phyloP scores from a whole-genome alignment of 805 yeast genomes.

The Candida railenensis region DNA sequence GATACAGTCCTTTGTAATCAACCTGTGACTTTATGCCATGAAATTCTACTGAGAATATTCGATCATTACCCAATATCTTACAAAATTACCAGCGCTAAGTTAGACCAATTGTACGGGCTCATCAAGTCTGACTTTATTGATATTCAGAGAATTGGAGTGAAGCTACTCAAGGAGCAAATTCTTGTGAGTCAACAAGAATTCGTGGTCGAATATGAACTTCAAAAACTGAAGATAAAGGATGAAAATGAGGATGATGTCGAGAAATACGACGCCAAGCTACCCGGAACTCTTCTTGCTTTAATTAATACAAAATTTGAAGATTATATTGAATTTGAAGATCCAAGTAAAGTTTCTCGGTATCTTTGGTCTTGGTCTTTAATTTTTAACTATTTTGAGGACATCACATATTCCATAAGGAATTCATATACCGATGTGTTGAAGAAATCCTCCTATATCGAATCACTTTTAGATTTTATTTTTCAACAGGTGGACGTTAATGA shows the following conservation, averaged over 20 bases:
- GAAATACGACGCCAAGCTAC: constrained; percentile 32
- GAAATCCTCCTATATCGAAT: constrained; percentile 39
- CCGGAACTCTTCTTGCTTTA: constrained; percentile 36
- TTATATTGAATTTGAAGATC: constrained; percentile 18
- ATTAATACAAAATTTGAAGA: constrained; percentile 31
- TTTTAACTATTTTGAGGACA: constrained; percentile 58
- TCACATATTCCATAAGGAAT: constrained; percentile 63
- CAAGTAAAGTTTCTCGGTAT: constrained; percentile 34
- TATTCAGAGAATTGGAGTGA: constrained; percentile 45
- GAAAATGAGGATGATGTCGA: constrained; percentile 22
- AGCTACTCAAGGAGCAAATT: constrained; percentile 40
- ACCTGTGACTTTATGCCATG: constrained; percentile 32
- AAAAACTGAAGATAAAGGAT: constrained; percentile 32
- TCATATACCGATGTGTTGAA: constrained; percentile 60
- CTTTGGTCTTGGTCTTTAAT: constrained; percentile 71
- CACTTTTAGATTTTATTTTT: constrained; percentile 54
- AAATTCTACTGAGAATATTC: constrained; percentile 25
- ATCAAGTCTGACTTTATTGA: constrained; percentile 18
- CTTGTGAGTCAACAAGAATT: constrained; percentile 52
- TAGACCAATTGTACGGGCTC: constrained; percentile 37
- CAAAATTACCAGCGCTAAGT: constrained; percentile 19
- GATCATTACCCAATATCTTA: constrained; percentile 15
- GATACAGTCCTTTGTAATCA: constrained; percentile 29
- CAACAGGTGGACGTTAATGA: constrained; percentile 47
- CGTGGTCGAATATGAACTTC: constrained; percentile 61